Evolutionary conservation across 192 early-diverging fungal species (phyloP).

Genomic region (Coemansia umbellata): DNA sequence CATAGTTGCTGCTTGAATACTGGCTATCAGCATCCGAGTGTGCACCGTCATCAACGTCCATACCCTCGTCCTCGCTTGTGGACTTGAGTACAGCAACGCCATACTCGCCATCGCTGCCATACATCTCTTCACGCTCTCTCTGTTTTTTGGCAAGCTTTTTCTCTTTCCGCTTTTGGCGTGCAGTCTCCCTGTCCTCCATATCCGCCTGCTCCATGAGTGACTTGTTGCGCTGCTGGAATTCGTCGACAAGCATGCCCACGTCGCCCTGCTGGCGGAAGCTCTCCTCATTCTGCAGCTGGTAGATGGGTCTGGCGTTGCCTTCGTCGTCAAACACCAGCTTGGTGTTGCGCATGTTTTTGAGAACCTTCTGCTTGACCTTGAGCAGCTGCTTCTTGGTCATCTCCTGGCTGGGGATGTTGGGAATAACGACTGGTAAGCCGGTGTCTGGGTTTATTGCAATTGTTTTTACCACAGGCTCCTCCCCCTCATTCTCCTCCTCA

Average conservation of each 20-base stretch:
- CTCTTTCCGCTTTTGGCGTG: slow-evolving; percentile 62
- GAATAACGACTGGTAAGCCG: slow-evolving; percentile 32
- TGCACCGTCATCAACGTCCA: not conserved
- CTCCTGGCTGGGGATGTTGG: slow-evolving; percentile 43
- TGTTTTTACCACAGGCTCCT: slow-evolving; percentile 49
- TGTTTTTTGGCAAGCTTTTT: slow-evolving; percentile 69
- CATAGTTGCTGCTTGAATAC: no score
- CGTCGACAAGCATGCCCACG: slow-evolving; percentile 58
- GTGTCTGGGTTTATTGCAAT: slow-evolving; percentile 35
- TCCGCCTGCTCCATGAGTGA: slow-evolving; percentile 72
- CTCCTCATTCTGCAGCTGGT: slow-evolving; percentile 76
- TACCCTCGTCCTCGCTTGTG: slow-evolving; percentile 15
- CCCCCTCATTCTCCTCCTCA: slow-evolving; percentile 34
- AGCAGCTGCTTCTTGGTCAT: slow-evolving; percentile 49
- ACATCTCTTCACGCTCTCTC: slow-evolving; percentile 54
- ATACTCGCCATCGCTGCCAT: slow-evolving; percentile 11
- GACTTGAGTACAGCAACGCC: slow-evolving; percentile 14
- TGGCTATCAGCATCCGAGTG: slow-evolving; percentile 9
- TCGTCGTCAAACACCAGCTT: slow-evolving; percentile 94
- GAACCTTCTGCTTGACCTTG: slow-evolving; percentile 62
- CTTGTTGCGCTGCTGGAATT: slow-evolving; percentile 68
- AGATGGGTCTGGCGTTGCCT: slow-evolving; percentile 69
- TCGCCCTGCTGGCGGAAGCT: slow-evolving; percentile 76
- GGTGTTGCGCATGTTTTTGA: slow-evolving; percentile 67
- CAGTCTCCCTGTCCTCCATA: slow-evolving; percentile 68